phyloP scores from a whole-genome alignment of 805 yeast genomes.

The Myxozyma neotropica region DNA sequence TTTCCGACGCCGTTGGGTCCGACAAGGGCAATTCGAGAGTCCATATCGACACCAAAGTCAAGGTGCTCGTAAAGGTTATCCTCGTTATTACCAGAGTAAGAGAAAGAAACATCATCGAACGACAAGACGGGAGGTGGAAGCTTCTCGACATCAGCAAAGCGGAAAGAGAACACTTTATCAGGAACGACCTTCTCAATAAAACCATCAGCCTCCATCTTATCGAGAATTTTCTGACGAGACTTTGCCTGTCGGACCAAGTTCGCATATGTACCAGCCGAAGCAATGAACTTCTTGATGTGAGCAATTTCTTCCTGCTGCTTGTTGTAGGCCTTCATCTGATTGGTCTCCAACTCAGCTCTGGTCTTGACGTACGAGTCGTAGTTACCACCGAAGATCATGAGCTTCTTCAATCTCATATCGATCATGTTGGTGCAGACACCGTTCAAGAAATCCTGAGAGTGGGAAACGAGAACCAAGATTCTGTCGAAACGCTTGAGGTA shows the following conservation, averaged over 20 bases:
- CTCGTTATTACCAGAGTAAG: slow-evolving; percentile 74
- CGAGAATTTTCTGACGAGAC: slow-evolving; percentile 98
- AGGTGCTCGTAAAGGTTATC: slow-evolving; percentile 86
- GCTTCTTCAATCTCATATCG: slow-evolving; percentile 84
- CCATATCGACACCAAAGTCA: slow-evolving; percentile 99
- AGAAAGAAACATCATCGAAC: slow-evolving; percentile 90
- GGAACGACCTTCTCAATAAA: slow-evolving; percentile 83
- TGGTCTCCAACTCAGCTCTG: slow-evolving; percentile 87
- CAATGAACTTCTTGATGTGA: slow-evolving; percentile 97
- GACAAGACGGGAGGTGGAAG: slow-evolving; percentile 98
- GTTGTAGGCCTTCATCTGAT: slow-evolving; percentile 95
- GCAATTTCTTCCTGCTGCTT: slow-evolving; percentile 99
- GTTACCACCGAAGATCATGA: slow-evolving; percentile 91
- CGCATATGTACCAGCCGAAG: slow-evolving; percentile 99
- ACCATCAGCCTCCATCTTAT: slow-evolving; percentile 99
- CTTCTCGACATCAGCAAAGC: slow-evolving; percentile 93
- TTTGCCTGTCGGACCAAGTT: slow-evolving; percentile 98
- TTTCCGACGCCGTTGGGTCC: slow-evolving; percentile 99
- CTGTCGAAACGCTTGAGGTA: slow-evolving; percentile 93
- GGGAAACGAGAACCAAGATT: slow-evolving; percentile 90
- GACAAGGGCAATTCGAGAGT: slow-evolving; percentile 94
- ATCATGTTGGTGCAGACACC: slow-evolving; percentile 98
- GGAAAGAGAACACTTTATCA: slow-evolving; percentile 91
- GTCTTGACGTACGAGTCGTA: slow-evolving; percentile 97
- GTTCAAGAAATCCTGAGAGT: slow-evolving; percentile 98